Base-by-base conservation (phyloP, 169 alveolate species). In the Fabrea salina region DNA sequence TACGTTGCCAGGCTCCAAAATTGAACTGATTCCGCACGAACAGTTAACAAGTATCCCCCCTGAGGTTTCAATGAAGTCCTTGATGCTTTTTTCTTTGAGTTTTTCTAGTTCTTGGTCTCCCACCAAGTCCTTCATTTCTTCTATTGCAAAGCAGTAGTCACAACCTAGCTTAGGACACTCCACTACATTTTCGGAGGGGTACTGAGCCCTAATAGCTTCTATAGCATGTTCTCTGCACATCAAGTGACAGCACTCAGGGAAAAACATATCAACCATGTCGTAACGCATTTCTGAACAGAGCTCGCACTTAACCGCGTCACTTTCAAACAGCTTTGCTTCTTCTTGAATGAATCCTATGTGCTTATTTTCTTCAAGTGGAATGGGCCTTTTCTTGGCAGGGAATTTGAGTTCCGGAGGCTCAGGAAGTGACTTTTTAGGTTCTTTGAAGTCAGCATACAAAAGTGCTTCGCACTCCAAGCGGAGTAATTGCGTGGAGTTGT, bases 1-100 rank as follows among this genome's bases (percentile, higher is more conserved):
- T 3, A 64, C 53, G 33, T 70, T 40, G 8, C 89, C 85, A 2
- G 77, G 75, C 43, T 68, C 82, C 56, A 83, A 67, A 13, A 8
- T 47, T 37, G 33, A 39, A 47, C 35, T 19, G 6, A 59, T 71
- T 25, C 75, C 74, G 56, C 89, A 83, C 40, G 19, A 35, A 30
- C 75, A 64, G 13, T 32, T 33, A 56, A 40, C 56, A 25, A n/a
- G 53, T 51, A 51, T 80, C 30, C 64, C 64, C 30, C 79, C 25
- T 16, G 59, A 19, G 16, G 0, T 4, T n/a, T 35, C 33, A 70
- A 70, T 44, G 30, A 44, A 44, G 2, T 47, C 25, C 27, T 32
- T n/a, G 25, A 27, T 13, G 59, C 19, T 25, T 22, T 58, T 58
- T 27, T 27, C 35, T 2, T 41, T 49, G 8, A 70, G 37, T 49